A percentile compares a stretch with the other conserved stretches of the same genome.
Conservation (phyloP, 257 asterid species). For the Nicotiana attenuata region DNA sequence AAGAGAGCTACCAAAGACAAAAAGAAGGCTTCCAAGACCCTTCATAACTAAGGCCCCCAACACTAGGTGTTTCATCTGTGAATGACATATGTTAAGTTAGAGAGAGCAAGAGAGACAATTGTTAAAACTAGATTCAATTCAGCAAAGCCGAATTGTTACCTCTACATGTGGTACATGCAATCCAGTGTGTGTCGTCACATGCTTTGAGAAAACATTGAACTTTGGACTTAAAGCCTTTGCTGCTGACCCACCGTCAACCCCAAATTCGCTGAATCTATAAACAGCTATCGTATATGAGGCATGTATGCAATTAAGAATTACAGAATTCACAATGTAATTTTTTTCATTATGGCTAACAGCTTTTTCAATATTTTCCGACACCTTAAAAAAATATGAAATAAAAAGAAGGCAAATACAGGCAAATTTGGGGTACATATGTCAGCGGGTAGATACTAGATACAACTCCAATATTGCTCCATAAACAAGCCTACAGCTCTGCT, state of each 20-base stretch:
- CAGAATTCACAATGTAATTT: neutral
- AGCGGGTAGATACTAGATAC: too few relatives aligned
- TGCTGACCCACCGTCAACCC: slow-evolving; percentile 87
- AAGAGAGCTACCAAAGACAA: slow-evolving; percentile 70
- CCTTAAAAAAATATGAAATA: neutral
- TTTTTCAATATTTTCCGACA: neutral
- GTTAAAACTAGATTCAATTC: neutral
- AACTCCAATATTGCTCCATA: neutral
- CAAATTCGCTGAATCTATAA: slow-evolving; percentile 68
- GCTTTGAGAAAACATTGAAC: slow-evolving; percentile 58
- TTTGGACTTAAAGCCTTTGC: slow-evolving; percentile 62
- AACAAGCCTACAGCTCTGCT: neutral
- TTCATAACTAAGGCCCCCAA: slow-evolving; percentile 62
- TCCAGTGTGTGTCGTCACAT: slow-evolving; percentile 58
- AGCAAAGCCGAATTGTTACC: slow-evolving; percentile 30
- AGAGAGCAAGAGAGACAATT: neutral
- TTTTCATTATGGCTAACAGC: neutral
- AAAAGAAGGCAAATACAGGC: neutral
- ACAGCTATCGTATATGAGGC: neutral
- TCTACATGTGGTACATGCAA: slow-evolving; percentile 55
- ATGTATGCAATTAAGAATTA: neutral
- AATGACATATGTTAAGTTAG: slow-evolving; percentile 5
- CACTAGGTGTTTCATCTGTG: slow-evolving; percentile 68
- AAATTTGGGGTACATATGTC: neutral
- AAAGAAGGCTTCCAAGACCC: slow-evolving; percentile 76